Base-by-base conservation (phyloP, 1,284 basidiomycete genomes). In the Leccinum griseonigrum region DNA sequence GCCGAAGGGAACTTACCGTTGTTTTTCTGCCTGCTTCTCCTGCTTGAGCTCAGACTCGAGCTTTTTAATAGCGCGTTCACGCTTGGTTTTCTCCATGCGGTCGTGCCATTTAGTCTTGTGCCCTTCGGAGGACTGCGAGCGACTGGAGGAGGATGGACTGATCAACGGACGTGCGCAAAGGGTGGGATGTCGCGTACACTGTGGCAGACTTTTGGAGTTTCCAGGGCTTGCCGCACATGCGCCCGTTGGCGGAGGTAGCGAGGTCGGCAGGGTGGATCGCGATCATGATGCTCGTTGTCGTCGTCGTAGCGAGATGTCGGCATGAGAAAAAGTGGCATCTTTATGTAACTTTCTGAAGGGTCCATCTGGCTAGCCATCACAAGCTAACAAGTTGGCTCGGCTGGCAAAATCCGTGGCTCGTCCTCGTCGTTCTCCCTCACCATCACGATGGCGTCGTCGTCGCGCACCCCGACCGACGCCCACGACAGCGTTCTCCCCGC, bases 11-110 rank as follows among this genome's bases (percentile, higher is more conserved):
- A 64, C 77, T 60, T 61, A 87, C 90, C 86, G 80, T 64, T 81
- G 78, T 57, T 82, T 75, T 66, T 92, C 91, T 6, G 85, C 82
- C 66, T 81, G 76, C 70, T 91, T 92, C 72, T 93, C 91, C 54
- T 89, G 86, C 71, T 85, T 88, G 64, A 93, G 79, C 67, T 92
- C 90, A 10, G 74, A 69, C 73, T 92, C 80, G 36, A 93, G 77
- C 71, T 87, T 86, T 75, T 89, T 92, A 63, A 90, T 81, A 28
- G 91, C 87, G 46, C 80, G 77, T 28, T 83, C 83, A 67, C 83
- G 83, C 70, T 83, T 83, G 31, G 83, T 84, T 70, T 85, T 85
- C 62, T 84, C 78, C 83, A 91, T 90, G 40, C 91, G 81, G 36
- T 83, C 82, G 55, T 84, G 80, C 84, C 86, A 93, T 72, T 83